Evolutionary conservation across 106 monocot species (phyloP).

Genomic region (Platanthera zijinensis): DNA sequence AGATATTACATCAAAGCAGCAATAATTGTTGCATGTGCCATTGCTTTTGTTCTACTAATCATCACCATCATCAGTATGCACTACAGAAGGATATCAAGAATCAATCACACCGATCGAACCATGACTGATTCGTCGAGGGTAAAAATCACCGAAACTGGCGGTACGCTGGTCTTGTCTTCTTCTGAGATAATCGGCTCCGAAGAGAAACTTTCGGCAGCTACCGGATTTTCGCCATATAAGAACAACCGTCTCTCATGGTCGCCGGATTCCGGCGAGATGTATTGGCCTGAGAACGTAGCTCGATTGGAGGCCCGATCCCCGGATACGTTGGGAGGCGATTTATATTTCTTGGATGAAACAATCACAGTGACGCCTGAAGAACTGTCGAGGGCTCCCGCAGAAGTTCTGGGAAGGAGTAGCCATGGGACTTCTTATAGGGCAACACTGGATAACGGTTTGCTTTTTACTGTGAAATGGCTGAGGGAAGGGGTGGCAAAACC

Average conservation of each 20-base stretch:
- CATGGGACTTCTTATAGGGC: conserved; percentile 95
- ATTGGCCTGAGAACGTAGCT: conserved; percentile 37
- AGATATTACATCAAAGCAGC: conserved; percentile 37
- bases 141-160: conserved; percentile 31
- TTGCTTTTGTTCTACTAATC: conserved; percentile 41
- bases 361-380: conserved; percentile 85
- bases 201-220: conserved; percentile 33
- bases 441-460: conserved; percentile 81
- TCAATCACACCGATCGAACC: conserved; percentile 22
- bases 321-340: conserved; percentile 72
- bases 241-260: conserved; percentile 79
- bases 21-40: conserved; percentile 45
- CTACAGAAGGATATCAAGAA: conserved; percentile 50
- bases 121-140: conserved; percentile 17
- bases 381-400: conserved; percentile 83
- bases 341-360: conserved; percentile 88
- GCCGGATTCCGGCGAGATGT: conserved; percentile 59
- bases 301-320: conserved; percentile 69
- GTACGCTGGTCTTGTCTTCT: conserved; percentile 45
- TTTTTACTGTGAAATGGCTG: conserved; percentile 92
- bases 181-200: conserved; percentile 46
- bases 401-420: conserved; percentile 90
- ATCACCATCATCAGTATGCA: conserved; percentile 46
- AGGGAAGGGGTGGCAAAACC: conserved; percentile 91
- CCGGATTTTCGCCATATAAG: conserved; percentile 69